Evolutionary conservation across 805 yeast genomes (phyloP).

Genomic region (Saccharomycopsis sp.): DNA sequence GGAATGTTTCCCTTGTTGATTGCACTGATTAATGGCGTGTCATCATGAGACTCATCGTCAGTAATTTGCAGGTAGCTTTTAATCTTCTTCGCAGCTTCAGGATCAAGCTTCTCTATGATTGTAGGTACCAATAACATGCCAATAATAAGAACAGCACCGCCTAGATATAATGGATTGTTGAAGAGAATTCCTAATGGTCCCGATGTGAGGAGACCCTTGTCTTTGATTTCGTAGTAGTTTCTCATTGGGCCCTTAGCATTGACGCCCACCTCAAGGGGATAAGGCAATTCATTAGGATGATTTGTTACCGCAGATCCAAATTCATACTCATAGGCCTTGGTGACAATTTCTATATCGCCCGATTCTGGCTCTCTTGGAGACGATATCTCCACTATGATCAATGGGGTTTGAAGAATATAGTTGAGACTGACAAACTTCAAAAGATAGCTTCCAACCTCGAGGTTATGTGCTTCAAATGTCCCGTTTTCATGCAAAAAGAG

Average conservation of each 20-base stretch:
- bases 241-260: constrained; percentile 2
- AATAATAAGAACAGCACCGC: constrained; percentile 10
- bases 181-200: constrained; percentile 19
- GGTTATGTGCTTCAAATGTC: constrained; percentile 7
- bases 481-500: constrained; percentile 5
- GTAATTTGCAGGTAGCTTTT: constrained; percentile 1
- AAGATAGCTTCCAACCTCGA: constrained; percentile 12
- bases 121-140: constrained; percentile 11
- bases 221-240: constrained; percentile 15
- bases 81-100: constrained; percentile 15
- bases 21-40: background rate
- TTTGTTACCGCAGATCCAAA: constrained; percentile 11
- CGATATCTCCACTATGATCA: constrained; percentile 9
- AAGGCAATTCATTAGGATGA: constrained; percentile 6
- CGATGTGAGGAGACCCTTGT: constrained; percentile 20
- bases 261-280: constrained; percentile 12
- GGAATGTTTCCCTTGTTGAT: background rate
- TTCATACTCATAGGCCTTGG: constrained; percentile 8
- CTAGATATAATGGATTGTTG: constrained; percentile 13
- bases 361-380: constrained; percentile 1
- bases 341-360: background rate
- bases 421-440: constrained; percentile 9
- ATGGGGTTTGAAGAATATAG: constrained; percentile 10
- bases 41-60: background rate
- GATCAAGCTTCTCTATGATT: constrained; percentile 17